Evolutionary conservation across 257 asterid genomes (phyloP), one percentile per base, ranked within the genome.

Genomic region (Petrea volubilis): DNA sequence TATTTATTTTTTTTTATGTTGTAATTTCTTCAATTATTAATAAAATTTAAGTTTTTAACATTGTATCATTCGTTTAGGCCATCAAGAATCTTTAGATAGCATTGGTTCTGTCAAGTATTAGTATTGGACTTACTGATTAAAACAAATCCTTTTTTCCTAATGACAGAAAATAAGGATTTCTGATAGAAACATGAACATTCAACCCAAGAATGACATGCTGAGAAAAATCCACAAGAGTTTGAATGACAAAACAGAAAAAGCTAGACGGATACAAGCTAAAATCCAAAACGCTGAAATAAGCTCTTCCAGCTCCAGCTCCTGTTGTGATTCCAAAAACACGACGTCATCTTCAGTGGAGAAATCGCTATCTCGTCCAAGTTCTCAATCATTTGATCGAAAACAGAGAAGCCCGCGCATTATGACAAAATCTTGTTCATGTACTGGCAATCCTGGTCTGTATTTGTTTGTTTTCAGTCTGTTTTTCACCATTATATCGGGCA

Each of bases 401-500:
- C 74, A 71, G 55, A 20, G 67, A 60, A 36, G 23, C 23, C 43
- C 23, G 7, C 38, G 46, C 52, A 46, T 33, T 24, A 41, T 25
- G 3, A 55, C 7, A 36, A 52, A 61, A 51, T 33, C 67, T 60
- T 56, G 57, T 49, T 64, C 75, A 7, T 36, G 55, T 18, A 46
- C 15, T 18, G 20, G 2, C 20, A 65, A 36, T 18, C 53, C 57
- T 8, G 75, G 67, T 34, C 67, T 51, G 17, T 73, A 68, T 67
- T 64, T 76, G 44, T 55, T 64, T 50, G 73, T n/a, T 64, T 75
- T 44, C 49, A 60, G 17, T 69, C 67, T 24, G n/a, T 80, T 24
- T 34, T 73, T 38, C 43, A 74, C 73, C 29, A 38, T 65, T 44
- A 43, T 74, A 4, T 77, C 76, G 52, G 86, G 86, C 2, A 77